Conservation (phyloP, 2,329 filamentous ascomycete genomes). For the Clonostachys sp. region DNA sequence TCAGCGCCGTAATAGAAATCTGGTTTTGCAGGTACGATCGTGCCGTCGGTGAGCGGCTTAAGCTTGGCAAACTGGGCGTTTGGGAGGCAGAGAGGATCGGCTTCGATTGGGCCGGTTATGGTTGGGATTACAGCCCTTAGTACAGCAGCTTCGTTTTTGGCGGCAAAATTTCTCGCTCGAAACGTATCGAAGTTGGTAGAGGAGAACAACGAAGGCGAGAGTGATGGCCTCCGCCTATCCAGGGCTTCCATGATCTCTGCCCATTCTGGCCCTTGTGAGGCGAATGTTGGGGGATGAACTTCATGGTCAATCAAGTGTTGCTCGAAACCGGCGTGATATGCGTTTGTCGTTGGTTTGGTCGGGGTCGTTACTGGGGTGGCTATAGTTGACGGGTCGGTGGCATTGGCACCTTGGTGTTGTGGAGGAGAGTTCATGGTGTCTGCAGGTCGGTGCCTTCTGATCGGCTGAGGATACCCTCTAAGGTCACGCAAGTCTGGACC, state of each 20-base stretch:
- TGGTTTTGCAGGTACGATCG: constrained; percentile 18
- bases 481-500: constrained; percentile 14
- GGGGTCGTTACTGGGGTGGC: neutral
- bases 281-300: constrained; percentile 16
- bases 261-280: constrained; percentile 21
- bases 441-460: neutral
- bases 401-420: neutral
- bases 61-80: constrained; percentile 22
- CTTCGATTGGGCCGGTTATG: constrained; percentile 11
- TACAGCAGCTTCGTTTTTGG: constrained; percentile 26
- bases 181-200: constrained; percentile 20
- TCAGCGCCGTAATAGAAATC: constrained; percentile 21
- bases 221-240: constrained; percentile 17
- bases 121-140: constrained; percentile 21
- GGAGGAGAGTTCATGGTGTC: neutral
- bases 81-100: constrained; percentile 1
- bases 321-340: neutral
- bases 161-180: constrained; percentile 12
- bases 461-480: constrained; percentile 3
- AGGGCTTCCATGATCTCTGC: constrained; percentile 19
- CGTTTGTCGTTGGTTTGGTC: neutral
- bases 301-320: constrained; percentile 25
- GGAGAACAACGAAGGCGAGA: constrained; percentile 26
- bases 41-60: constrained; percentile 23
- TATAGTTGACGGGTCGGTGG: neutral